Base-by-base conservation (phyloP, 495 filamentous ascomycete genomes). In the Neurospora cerealis region DNA sequence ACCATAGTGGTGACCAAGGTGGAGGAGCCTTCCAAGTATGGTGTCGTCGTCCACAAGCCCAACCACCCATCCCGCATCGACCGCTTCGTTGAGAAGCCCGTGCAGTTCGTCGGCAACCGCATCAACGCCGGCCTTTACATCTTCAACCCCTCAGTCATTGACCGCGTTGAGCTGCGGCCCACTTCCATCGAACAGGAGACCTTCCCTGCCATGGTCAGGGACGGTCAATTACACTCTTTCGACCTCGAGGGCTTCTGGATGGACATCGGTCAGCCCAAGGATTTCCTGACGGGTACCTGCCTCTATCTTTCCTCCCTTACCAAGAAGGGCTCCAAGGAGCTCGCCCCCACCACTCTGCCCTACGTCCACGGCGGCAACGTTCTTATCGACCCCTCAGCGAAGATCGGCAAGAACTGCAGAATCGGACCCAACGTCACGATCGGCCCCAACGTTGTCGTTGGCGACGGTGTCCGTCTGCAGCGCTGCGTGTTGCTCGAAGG, bases 101-200 rank as follows among this genome's bases (percentile, higher is more conserved):
- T 98, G 78, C 93, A 99, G 83, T 99, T 98, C 84, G 96, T 99
- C 70, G 96, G 96, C 78, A 99, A 99, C 86, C 93, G 96, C 73
- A 99, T 99, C 89, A 99, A 99, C 79, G 96, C 96, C 77, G 96
- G 96, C 85, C 93, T 99, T 81, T 99, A 99, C 87, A 97, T 99
- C 81, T 87, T 99, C 78, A 99, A 97, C 87, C 93, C 95, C 42
- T 92, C 90, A 70, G 93, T 98, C 24, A 88, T 99, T 62, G 84
- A 89, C 39, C 92, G 96, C 77, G 98, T 99, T 79, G 96, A 98
- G 80, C 89, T 98, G 75, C 93, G 96, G 70, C 96, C 96, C 39
- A 99, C 96, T 42, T 97, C 94, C n/a, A 99, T 99, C 82, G 96
- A 99, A 84, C 96, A 98, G 85, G 96, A 99, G 85, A 99, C 94